Evolutionary conservation across 768 basidiomycete species (phyloP), one percentile per base, ranked within the genome.

Genomic region (Arthromyces matolae): DNA sequence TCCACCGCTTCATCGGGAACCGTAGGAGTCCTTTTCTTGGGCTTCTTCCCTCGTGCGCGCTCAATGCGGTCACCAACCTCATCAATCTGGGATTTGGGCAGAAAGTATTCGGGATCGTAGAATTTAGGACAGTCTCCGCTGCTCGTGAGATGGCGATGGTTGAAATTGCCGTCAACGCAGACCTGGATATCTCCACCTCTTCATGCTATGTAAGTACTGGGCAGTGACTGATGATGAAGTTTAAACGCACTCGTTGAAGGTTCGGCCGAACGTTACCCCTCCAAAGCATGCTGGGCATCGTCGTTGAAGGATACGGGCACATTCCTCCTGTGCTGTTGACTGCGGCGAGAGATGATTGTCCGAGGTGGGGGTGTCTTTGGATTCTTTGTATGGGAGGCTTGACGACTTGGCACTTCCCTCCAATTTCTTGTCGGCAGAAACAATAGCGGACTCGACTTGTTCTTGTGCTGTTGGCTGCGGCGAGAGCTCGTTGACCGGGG

Each of bases 111-210:
- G 0, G 66, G 65, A 1, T 67, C 47, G 20, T 42, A 42, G 16
- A 41, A 42, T 3, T 42, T 12, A 0, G 40, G 18, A 1, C 16
- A 42, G 12, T 42, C 23, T 12, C 27, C 68, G 0, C 61, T 65
- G 7, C 50, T 41, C 1, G 38, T 8, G 1, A 57, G 39, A 42
- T 76, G 72, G 0, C 62, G 51, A 49, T 75, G 70, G 37, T 69
- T 66, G 47, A 74, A 73, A 32, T 71, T 71, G 0, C 70, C 68
- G 58, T 74, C 69, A 0, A 59, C 56, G 0, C 61, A 61, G 0
- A 74, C 52, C 24, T 72, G 71, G 7, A 73, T 55, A 43, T 75
- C 68, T 2, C 62, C 65, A 0, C 72, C 68, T 2, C 68, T 64
- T 5, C 1, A 8, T 7, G n/a, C 20, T 24, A 2, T 5, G 38